phyloP scores from a whole-genome alignment of 2,329 filamentous ascomycete species.

The Exophiala sp. region DNA sequence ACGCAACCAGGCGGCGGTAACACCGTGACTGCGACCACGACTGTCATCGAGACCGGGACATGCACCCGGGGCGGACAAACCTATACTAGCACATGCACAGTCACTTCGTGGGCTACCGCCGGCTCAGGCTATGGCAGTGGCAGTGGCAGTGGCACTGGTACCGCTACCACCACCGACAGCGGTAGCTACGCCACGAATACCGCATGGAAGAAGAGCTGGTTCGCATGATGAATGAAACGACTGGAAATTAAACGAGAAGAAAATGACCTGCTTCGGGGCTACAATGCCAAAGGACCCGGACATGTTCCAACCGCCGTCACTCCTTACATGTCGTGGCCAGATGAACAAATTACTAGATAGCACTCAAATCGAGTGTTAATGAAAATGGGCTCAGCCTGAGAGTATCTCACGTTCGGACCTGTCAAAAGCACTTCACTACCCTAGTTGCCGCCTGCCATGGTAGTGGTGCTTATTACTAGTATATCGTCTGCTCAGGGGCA shows the following conservation, averaged over 20 bases:
- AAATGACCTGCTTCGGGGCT: background rate
- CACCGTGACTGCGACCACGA: background rate
- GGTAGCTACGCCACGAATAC: background rate
- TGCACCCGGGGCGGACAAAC: background rate
- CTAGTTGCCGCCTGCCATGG: too few relatives aligned
- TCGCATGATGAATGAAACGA: background rate
- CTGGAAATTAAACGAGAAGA: background rate
- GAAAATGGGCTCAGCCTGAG: background rate
- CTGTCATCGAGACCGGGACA: background rate
- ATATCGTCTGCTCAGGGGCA: background rate
- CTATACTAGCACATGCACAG: background rate
- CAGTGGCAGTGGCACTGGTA: background rate
- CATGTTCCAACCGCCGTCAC: slow-evolving; percentile 1
- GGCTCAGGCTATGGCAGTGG: background rate
- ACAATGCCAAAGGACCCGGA: background rate
- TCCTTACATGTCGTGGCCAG: slow-evolving; percentile 3
- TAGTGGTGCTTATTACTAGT: too few relatives aligned
- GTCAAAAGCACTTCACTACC: too few relatives aligned
- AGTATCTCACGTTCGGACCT: too few relatives aligned
- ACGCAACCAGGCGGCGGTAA: background rate
- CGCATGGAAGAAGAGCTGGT: background rate
- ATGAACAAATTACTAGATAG: slow-evolving; percentile 3
- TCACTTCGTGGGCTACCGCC: background rate
- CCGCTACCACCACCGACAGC: too few relatives aligned
- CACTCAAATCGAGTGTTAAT: background rate